Base-by-base conservation (phyloP, 441 rosid genomes). In the Pelargonium australe region DNA sequence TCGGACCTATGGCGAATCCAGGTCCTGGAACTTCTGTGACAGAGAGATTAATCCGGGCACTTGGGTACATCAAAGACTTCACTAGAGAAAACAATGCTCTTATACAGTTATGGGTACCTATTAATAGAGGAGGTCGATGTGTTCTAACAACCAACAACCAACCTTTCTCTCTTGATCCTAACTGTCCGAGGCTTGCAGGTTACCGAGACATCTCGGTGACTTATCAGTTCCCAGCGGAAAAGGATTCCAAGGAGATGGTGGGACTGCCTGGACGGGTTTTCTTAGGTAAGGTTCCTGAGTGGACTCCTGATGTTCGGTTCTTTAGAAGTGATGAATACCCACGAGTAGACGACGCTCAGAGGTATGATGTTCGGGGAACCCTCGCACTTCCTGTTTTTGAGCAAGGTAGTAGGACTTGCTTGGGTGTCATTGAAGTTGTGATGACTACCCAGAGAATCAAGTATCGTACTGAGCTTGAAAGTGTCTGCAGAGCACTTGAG, bases 231-330 rank as follows among this genome's bases (percentile, higher is more conserved):
- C 73, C 95, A 12, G 92, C 89, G 1, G 89, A 91, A 76, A 85
- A 89, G 78, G 82, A 84, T 70, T 82, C 89, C 71, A 81, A 84
- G 82, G 95, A 84, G 40, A 16, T 73, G 47, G 72, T 77, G 68
- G 98, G 97, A 66, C 57, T 91, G 78, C 97, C 98, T 40, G 87
- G 96, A 65, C 84, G 97, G 19, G 98, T 94, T 68, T 94, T 86
- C 85, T 74, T 91, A 80, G 84, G 84, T 64, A 87, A 85, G 80
- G 83, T 88, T 74, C 97, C 96, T 44, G 98, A 94, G 80, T 94
- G 97, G 96, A 91, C 92, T 65, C 98, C 97, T 41, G 97, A 94
- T 84, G 97, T 89, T 74, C 81, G 89, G 51, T 94, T 89, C 82
- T 89, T 89, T 70, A 83, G 76, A 80, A 88, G 90, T n/a, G 96